Percentiles rank a stretch among this genome's conserved stretches.
phyloP scores from a whole-genome alignment of 257 asterid genomes.

The Osmanthus fragrans region DNA sequence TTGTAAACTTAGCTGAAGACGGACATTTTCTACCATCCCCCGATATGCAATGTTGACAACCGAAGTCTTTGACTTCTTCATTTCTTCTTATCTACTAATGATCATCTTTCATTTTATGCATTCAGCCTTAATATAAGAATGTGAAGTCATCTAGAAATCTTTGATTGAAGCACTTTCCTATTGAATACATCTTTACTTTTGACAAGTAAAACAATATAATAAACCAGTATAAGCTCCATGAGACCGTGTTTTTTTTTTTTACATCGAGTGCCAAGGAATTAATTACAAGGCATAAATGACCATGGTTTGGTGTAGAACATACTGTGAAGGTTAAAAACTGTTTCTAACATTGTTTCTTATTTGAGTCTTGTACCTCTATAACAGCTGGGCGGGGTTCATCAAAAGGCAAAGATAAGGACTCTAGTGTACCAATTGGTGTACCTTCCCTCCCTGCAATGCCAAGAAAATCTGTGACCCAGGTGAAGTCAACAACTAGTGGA shows the following conservation, averaged over 20 bases:
- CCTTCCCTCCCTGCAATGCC: slow-evolving; percentile 56
- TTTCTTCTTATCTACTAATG: not conserved
- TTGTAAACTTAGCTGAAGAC: not conserved
- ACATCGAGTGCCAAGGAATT: not conserved
- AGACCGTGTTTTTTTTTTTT: not conserved
- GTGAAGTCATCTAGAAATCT: not conserved
- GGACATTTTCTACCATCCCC: not conserved
- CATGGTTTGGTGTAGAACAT: not conserved
- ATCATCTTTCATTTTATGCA: not conserved
- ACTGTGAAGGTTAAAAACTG: not conserved
- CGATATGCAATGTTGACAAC: not conserved
- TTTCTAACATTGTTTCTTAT: not conserved
- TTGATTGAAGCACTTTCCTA: not conserved
- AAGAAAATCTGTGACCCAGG: slow-evolving; percentile 58
- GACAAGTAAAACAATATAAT: not conserved
- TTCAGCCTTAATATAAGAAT: not conserved
- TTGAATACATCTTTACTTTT: not conserved
- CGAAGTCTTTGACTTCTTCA: not conserved
- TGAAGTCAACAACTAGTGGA: slow-evolving; percentile 86
- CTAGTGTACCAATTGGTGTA: slow-evolving; percentile 49
- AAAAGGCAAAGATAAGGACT: slow-evolving; percentile 57
- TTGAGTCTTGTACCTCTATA: slow-evolving; percentile 25
- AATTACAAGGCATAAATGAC: not conserved
- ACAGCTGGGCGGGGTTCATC: slow-evolving; percentile 48
- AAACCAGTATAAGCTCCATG: not conserved